These are phyloP conservation scores for Sporothrix protearum DNA, from an alignment of 2,329 filamentous ascomycete species.

Conservation along the genomic window DNA sequence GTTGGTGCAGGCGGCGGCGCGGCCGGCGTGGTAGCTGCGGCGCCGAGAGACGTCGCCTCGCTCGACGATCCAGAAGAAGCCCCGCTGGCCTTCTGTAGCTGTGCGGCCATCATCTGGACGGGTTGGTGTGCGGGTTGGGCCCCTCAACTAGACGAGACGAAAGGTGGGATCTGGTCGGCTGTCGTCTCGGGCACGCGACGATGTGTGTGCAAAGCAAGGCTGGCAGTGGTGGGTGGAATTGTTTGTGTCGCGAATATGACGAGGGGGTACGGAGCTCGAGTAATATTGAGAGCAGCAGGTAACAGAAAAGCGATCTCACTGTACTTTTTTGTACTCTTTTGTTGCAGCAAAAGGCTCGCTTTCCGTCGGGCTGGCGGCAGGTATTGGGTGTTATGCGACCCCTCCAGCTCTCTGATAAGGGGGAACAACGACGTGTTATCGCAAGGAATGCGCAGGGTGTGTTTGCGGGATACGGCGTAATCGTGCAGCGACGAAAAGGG, in stretches of 20 bases:
- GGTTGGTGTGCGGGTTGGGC: background rate
- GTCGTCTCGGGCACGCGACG: background rate
- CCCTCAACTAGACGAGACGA: background rate
- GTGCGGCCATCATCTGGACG: constrained; percentile 29
- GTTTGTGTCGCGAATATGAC: background rate
- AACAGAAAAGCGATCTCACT: background rate
- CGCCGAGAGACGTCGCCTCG: constrained; percentile 22
- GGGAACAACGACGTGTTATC: constrained; percentile 8
- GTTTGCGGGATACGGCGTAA: background rate
- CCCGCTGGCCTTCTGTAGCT: constrained; percentile 30
- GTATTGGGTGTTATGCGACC: background rate
- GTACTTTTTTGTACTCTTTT: background rate
- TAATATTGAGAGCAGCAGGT: background rate
- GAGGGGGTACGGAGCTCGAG: constrained; percentile 1
- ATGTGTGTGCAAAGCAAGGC: background rate
- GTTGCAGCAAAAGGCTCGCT: background rate
- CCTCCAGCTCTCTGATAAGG: constrained; percentile 6
- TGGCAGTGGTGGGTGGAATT: background rate
- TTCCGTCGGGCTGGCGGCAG: constrained; percentile 10
- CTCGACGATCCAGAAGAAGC: constrained; percentile 21
- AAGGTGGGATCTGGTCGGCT: background rate
- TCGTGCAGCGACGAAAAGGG: background rate
- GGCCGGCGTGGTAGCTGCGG: background rate
- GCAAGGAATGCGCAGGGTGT: constrained; percentile 1
- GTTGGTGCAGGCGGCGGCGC: background rate